phyloP scores from a whole-genome alignment of 768 basidiomycete species.

The Omphalotus guepiniiformis region DNA sequence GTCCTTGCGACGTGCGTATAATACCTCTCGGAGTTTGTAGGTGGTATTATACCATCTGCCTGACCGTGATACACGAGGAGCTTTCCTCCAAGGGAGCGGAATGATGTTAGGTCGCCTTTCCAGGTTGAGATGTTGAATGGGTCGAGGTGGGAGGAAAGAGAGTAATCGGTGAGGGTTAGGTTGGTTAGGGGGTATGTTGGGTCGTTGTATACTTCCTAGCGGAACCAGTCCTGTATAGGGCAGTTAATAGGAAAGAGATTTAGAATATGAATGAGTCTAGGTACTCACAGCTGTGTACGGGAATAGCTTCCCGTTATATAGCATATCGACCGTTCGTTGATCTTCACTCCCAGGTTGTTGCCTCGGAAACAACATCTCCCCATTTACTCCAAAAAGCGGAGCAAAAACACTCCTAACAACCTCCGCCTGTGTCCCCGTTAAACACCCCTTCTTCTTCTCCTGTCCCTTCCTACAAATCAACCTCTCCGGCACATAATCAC shows the following conservation, averaged over 20 bases:
- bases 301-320: constrained; percentile 6
- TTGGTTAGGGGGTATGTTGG: constrained; percentile 1
- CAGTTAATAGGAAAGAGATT: not conserved
- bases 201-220: constrained; percentile 6
- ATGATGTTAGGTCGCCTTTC: constrained; percentile 12
- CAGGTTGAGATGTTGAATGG: constrained; percentile 10
- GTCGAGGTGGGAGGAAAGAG: not conserved
- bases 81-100: constrained; percentile 15
- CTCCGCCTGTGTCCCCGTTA: constrained; percentile 13
- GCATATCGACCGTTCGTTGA: not conserved
- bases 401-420: constrained; percentile 12
- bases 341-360: constrained; percentile 14
- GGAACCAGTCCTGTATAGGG: constrained; percentile 6
- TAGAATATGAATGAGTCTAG: too few relatives aligned
- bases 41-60: constrained; percentile 14
- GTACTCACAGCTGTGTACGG: constrained; percentile 5
- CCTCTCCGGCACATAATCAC: constrained; percentile 16
- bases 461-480: constrained; percentile 11
- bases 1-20: constrained; percentile 16
- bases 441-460: constrained; percentile 7
- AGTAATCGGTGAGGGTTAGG: constrained; percentile 4
- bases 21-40: constrained; percentile 14
- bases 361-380: constrained; percentile 11
- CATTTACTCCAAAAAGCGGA: constrained; percentile 10
- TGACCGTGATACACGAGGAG: constrained; percentile 17